Base-by-base conservation (phyloP, 2,329 filamentous ascomycete genomes). In the Nigrograna mackinnonii region DNA sequence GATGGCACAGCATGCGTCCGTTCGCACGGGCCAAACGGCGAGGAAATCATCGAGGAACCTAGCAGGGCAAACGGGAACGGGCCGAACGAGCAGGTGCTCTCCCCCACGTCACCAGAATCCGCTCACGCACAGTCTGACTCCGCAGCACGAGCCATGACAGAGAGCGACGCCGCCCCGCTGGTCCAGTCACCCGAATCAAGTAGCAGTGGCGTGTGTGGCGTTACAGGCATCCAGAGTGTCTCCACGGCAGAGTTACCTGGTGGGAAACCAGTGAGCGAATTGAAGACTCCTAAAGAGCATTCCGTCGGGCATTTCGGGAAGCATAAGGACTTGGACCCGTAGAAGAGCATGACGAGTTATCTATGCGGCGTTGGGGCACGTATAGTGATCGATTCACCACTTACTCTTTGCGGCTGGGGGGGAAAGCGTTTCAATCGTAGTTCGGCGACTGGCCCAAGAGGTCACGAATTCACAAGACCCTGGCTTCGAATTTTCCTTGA, bases 241-340 rank as follows among this genome's bases (percentile, higher is more conserved):
- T 62, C 63, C 0, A 74, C 72, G 1, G 52, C 59, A n/a, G 66
- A 70, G n/a, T 55, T 74, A 4, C 71, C 73, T 0, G 71, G 60
- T 26, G 72, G 73, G 2, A 55, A 56, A 18, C 67, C 70, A 9
- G 69, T 73, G 47, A 55, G 60, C 6, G 59, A 74, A 35, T 56
- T 71, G 54, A 61, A 67, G 37, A 57, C 59, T 16, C 55, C 58
- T 2, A 66, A 64, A 16, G 62, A 65, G 34, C 66, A 68, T 44
- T 41, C 39, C 4, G 35, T 69, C 17, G 62, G 62, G 2, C 64
- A 67, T 42, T 32, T 68, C 35, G 51, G 53, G 26, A 33, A 33
- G 31, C 31, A 33, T 17, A 33, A 14, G 31, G 18, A 17, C 11
- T 28, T 28, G 24, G 24, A 28, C 24, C n/a, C 5, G 7, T 6